Percentiles rank a stretch among this genome's conserved stretches.
Conservation (phyloP, 345 rosid species). For the Lumnitzera racemosa region DNA sequence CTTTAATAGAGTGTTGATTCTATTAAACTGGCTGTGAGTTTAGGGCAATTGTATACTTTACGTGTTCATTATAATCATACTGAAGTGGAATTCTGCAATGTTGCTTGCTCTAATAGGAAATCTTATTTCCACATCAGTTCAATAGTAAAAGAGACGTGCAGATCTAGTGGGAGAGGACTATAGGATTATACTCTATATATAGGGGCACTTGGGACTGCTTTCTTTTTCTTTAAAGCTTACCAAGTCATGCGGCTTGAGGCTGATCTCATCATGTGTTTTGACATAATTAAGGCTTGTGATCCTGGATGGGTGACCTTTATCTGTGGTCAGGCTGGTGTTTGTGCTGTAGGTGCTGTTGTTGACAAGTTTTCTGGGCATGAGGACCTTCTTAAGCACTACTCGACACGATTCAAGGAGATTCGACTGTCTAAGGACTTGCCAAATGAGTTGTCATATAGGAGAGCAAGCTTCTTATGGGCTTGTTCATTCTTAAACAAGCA, state of each 20-base stretch:
- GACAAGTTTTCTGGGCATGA: slow-evolving; percentile 53
- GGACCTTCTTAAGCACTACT: slow-evolving; percentile 30
- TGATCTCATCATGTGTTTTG: slow-evolving; percentile 50
- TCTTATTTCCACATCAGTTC: too few species aligned
- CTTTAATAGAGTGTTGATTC: too few species aligned
- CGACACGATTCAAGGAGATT: slow-evolving; percentile 45
- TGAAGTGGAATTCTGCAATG: too few species aligned
- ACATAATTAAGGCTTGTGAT: slow-evolving; percentile 55
- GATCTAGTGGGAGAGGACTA: slow-evolving; percentile 30
- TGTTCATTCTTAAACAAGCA: slow-evolving; percentile 58
- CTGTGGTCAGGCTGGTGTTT: slow-evolving; percentile 67
- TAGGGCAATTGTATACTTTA: too few species aligned
- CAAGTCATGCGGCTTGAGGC: slow-evolving; percentile 31
- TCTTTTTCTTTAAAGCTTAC: slow-evolving; percentile 44
- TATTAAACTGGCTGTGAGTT: too few species aligned
- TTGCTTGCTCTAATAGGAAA: too few species aligned
- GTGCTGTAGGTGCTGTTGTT: slow-evolving; percentile 60
- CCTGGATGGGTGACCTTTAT: slow-evolving; percentile 56
- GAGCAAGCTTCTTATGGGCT: slow-evolving; percentile 64
- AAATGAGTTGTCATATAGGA: slow-evolving; percentile 48
- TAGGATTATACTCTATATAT: slow-evolving; percentile 46
- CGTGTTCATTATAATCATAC: too few species aligned
- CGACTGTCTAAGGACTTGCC: slow-evolving; percentile 41
- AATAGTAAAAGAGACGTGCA: slow-evolving; percentile 58
- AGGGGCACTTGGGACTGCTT: slow-evolving; percentile 63